Evolutionary conservation across 768 basidiomycete species (phyloP).

Genomic region (Amanita polypyramis): DNA sequence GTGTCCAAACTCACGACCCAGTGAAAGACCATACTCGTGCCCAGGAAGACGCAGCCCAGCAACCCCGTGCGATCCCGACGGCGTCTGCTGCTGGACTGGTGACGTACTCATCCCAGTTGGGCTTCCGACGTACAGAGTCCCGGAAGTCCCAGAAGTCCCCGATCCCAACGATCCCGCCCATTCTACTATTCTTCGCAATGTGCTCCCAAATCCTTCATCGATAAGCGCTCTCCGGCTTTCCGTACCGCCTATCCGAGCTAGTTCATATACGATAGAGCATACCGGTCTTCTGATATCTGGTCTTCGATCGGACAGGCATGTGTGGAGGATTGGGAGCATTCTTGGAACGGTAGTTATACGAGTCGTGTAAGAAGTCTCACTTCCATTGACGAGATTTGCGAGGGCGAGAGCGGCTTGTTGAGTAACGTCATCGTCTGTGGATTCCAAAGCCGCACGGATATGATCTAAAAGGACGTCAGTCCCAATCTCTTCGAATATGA

Average conservation of each 20-base stretch:
- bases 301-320: constrained; percentile 48
- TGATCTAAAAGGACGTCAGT: constrained; percentile 31
- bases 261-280: constrained; percentile 45
- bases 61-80: not conserved
- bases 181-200: constrained; percentile 31
- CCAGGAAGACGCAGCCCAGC: constrained; percentile 1
- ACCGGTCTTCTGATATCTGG: constrained; percentile 51
- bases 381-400: constrained; percentile 61
- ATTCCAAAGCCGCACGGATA: constrained; percentile 39
- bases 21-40: constrained; percentile 2
- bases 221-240: constrained; percentile 20
- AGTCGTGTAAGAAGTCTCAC: constrained; percentile 32
- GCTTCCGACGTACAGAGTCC: not conserved
- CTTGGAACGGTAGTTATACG: constrained; percentile 39
- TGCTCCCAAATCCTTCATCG: constrained; percentile 30
- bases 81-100: constrained; percentile 12
- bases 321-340: constrained; percentile 44
- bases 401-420: constrained; percentile 52
- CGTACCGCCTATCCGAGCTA: constrained; percentile 33
- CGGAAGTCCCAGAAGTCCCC: not conserved
- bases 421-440: constrained; percentile 41
- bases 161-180: constrained; percentile 18
- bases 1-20: constrained; percentile 19
- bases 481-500: constrained; percentile 47
- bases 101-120: constrained; percentile 16